phyloP scores from a whole-genome alignment of 1,284 basidiomycete species.

The Cryptococcus wingfieldii region DNA sequence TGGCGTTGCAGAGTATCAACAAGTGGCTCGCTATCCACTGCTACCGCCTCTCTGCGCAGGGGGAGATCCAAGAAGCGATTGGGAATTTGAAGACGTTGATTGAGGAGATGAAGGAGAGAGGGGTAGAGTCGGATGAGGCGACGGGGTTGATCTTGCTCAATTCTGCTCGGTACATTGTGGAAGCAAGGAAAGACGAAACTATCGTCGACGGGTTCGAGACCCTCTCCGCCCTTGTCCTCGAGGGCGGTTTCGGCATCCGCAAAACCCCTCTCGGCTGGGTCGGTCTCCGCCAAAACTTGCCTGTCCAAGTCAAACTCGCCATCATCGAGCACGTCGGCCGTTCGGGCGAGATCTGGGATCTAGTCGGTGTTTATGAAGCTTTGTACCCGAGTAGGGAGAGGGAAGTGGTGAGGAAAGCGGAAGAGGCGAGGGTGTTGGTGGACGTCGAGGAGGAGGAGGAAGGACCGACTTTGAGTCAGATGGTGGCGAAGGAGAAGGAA shows the following conservation, averaged over 20 bases:
- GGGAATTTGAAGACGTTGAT: conserved; percentile 5
- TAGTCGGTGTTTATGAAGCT: conserved; percentile 10
- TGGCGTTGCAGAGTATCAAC: conserved; percentile 5
- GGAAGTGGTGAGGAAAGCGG: not conserved
- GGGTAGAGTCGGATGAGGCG: conserved; percentile 2
- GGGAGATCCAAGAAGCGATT: conserved; percentile 5
- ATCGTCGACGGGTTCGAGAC: conserved; percentile 5
- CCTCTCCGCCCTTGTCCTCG: conserved; percentile 6
- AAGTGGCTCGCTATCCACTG: conserved; percentile 10
- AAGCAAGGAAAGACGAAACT: not conserved
- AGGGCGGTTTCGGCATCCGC: conserved; percentile 9
- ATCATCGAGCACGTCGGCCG: conserved; percentile 10
- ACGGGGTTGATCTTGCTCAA: conserved; percentile 12
- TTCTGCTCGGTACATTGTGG: conserved; percentile 4
- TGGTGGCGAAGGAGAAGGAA: conserved; percentile 11
- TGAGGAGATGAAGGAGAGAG: conserved; percentile 7
- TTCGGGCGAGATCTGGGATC: conserved; percentile 5
- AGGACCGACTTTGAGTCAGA: conserved; percentile 10
- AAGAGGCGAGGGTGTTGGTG: not conserved
- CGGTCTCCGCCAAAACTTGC: not conserved
- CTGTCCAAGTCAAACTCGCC: conserved; percentile 7
- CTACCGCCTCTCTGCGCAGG: conserved; percentile 6
- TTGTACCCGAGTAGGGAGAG: conserved; percentile 5
- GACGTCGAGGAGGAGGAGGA: conserved; percentile 9
- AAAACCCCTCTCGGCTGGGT: conserved; percentile 2